phyloP scores from a whole-genome alignment of 129 eudicot species.

The Deinandra increscens region DNA sequence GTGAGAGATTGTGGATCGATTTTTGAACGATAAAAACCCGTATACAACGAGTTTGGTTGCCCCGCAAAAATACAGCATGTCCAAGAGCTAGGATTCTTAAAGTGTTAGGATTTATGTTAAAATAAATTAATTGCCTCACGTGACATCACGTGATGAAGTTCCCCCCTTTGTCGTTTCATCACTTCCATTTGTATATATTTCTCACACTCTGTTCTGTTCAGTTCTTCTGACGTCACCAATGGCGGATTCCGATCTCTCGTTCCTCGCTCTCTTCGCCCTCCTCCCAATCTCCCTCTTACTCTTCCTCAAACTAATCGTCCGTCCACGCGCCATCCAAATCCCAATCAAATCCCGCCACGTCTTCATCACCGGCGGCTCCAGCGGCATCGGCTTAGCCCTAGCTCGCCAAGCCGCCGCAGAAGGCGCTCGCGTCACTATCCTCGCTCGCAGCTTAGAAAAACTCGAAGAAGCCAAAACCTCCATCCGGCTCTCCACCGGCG shows the following conservation, averaged over 20 bases:
- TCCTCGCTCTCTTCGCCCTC: slow-evolving; percentile 34
- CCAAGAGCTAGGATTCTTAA: no score
- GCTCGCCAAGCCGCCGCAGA: slow-evolving; percentile 55
- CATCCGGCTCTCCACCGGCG: slow-evolving; percentile 59
- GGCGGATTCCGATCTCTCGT: slow-evolving; percentile 38
- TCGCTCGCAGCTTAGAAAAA: slow-evolving; percentile 50
- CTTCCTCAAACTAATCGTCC: slow-evolving; percentile 55
- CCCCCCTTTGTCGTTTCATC: no score
- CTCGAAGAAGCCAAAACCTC: slow-evolving; percentile 61
- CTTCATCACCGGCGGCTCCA: slow-evolving; percentile 87
- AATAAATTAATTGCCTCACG: no score
- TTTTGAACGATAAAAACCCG: no score
- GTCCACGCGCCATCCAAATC: slow-evolving; percentile 53
- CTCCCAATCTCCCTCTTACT: slow-evolving; percentile 46
- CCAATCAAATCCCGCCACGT: slow-evolving; percentile 75
- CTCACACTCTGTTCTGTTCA: background rate
- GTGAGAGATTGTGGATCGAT: no score
- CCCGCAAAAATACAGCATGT: no score
- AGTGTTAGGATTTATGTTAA: no score
- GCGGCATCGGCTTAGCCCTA: slow-evolving; percentile 81
- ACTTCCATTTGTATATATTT: no score
- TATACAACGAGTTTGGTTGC: no score
- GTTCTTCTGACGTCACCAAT: slow-evolving; percentile 22
- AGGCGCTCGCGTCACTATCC: slow-evolving; percentile 69
- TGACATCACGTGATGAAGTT: no score